Conservation (phyloP, 2,329 filamentous ascomycete species). For the Cercospora nicotianae region DNA sequence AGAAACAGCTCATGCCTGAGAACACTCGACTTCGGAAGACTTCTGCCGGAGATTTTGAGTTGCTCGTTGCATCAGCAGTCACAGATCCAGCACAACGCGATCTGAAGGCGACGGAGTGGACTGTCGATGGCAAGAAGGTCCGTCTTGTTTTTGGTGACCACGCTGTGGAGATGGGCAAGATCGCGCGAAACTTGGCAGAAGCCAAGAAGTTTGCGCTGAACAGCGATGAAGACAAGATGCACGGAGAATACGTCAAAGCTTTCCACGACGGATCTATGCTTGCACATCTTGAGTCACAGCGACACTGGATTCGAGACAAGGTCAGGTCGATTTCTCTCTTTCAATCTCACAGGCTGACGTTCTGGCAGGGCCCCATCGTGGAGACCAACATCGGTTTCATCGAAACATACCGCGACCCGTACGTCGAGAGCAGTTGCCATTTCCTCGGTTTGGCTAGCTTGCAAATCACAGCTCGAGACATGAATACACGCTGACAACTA, state of each 20-base stretch:
- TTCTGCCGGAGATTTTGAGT: slow-evolving; percentile 45
- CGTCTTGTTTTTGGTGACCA: slow-evolving; percentile 50
- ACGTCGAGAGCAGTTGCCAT: background rate
- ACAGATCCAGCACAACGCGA: slow-evolving; percentile 45
- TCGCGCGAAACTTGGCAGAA: slow-evolving; percentile 48
- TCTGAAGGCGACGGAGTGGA: slow-evolving; percentile 48
- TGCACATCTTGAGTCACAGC: slow-evolving; percentile 53
- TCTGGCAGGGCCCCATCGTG: slow-evolving; percentile 44
- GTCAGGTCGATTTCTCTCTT: slow-evolving; percentile 15
- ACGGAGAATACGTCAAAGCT: slow-evolving; percentile 50
- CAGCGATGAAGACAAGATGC: slow-evolving; percentile 47
- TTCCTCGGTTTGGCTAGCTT: background rate
- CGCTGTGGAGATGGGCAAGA: slow-evolving; percentile 48
- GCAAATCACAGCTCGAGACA: background rate
- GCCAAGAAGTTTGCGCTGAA: slow-evolving; percentile 51
- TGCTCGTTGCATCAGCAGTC: slow-evolving; percentile 51
- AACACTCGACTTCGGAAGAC: slow-evolving; percentile 53
- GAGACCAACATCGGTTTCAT: slow-evolving; percentile 58
- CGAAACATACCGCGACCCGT: slow-evolving; percentile 56
- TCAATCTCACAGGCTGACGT: background rate
- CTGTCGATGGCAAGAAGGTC: slow-evolving; percentile 49
- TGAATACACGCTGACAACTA: background rate
- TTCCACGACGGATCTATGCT: slow-evolving; percentile 54
- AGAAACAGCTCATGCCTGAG: slow-evolving; percentile 51
- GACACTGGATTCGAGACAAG: slow-evolving; percentile 56